phyloP scores from a whole-genome alignment of 352 stramenopile genomes.

The Phytophthora sp. region DNA sequence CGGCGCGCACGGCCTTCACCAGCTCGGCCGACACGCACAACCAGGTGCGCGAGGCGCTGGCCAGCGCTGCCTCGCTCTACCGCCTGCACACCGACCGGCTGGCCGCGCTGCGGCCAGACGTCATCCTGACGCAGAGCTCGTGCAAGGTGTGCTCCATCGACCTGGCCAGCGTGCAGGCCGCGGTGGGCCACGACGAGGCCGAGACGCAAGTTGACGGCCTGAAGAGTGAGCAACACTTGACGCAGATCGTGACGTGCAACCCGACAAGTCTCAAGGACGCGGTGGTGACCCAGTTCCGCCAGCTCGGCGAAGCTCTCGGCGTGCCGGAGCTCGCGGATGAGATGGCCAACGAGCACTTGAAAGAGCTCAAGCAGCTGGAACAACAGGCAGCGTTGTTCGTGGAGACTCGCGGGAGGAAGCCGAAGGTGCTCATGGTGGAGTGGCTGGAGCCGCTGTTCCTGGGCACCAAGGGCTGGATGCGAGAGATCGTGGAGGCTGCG shows the following conservation, averaged over 20 bases:
- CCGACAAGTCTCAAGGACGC: constrained; percentile 50
- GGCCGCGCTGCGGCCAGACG: constrained; percentile 49
- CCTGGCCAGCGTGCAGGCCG: constrained; percentile 46
- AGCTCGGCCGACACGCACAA: constrained; percentile 68
- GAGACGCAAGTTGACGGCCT: no score
- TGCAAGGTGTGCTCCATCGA: constrained; percentile 83
- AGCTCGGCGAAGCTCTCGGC: constrained; percentile 53
- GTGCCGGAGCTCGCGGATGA: constrained; percentile 43
- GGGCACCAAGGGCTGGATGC: constrained; percentile 68
- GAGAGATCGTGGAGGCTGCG: constrained; percentile 63
- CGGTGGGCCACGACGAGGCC: constrained; percentile 2
- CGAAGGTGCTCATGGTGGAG: constrained; percentile 64
- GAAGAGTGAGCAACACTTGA: no score
- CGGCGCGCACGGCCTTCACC: constrained; percentile 66
- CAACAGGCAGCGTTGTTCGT: constrained; percentile 20
- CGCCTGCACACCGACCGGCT: constrained; percentile 55
- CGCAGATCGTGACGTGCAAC: constrained; percentile 55
- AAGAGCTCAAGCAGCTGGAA: constrained; percentile 34
- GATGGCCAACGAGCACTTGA: constrained; percentile 40
- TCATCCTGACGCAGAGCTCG: constrained; percentile 77
- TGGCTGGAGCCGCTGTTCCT: constrained; percentile 79
- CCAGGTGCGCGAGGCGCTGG: constrained; percentile 60
- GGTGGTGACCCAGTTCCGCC: constrained; percentile 54
- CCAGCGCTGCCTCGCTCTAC: constrained; percentile 63
- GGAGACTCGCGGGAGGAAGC: constrained; percentile 8